Percentiles rank a stretch among this genome's conserved stretches.
Evolutionary conservation across 1,139 yeast genomes (phyloP).

Genomic region (Taphrina flavorubra): DNA sequence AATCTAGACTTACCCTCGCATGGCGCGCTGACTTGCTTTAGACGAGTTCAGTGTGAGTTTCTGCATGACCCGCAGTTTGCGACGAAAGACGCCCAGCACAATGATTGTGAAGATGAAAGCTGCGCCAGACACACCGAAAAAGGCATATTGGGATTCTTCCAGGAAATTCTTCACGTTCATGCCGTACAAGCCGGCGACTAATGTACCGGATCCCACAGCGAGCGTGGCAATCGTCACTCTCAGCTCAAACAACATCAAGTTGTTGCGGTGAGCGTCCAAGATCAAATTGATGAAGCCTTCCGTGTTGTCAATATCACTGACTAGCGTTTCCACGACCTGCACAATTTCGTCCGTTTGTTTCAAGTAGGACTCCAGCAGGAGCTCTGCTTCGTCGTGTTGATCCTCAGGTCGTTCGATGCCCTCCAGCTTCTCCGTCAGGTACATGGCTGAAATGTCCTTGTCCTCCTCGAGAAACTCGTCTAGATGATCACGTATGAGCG

Average conservation of each 20-base stretch:
- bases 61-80: conserved; percentile 32
- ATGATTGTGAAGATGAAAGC: conserved; percentile 54
- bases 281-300: conserved; percentile 96
- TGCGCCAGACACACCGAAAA: conserved; percentile 63
- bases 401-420: conserved; percentile 51
- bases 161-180: conserved; percentile 92
- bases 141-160: conserved; percentile 75
- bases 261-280: conserved; percentile 91
- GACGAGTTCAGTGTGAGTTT: conserved; percentile 23
- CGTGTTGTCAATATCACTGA: conserved; percentile 85
- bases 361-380: conserved; percentile 89
- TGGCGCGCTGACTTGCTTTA: conserved; percentile 10
- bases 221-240: conserved; percentile 78
- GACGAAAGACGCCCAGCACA: conserved; percentile 47
- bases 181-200: conserved; percentile 84
- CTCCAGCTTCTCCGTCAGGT: conserved; percentile 61
- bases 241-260: conserved; percentile 80
- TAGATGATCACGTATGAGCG: conserved; percentile 78
- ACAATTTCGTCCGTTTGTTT: conserved; percentile 96
- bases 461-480: conserved; percentile 84
- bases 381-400: conserved; percentile 72
- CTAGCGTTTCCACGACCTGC: conserved; percentile 84
- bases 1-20: conserved; percentile 14
- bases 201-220: conserved; percentile 79
- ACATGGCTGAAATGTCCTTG: conserved; percentile 87